Base-by-base conservation (phyloP, 495 filamentous ascomycete genomes). In the Penicillium alfredii region DNA sequence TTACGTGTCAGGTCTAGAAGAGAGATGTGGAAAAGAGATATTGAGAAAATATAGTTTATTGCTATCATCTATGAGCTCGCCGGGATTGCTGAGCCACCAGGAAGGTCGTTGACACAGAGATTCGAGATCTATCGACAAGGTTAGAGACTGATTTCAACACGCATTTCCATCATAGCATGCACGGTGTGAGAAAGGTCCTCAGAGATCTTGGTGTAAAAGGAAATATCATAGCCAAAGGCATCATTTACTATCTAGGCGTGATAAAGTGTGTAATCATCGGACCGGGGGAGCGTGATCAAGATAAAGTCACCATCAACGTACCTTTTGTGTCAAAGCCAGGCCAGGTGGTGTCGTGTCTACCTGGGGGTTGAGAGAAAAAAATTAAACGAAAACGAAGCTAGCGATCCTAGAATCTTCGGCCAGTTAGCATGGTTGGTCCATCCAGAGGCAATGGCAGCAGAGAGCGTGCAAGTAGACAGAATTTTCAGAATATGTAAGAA, bases 401-500 rank as follows among this genome's bases (percentile, higher is more conserved):
- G 24, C 15, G n/a, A 40, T 20, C 30, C 40, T 24, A 21, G 25
- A 44, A 33, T 58, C 54, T 57, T 56, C 6, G 16, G 42, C 40
- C 49, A 45, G 50, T 68, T 29, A 63, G 61, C 56, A 35, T 30
- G 15, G 12, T 33, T 44, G n/a, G 38, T 35, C 19, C 22, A 39
- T 35, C 13, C 47, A 35, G 21, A 30, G 19, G 37, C 17, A 44
- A 49, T 42, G 26, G 51, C 17, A 38, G 32, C 37, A 57, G 34
- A 5, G 37, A 30, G 6, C 29, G 18, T 11, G 14, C 11, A 12
- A 51, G 19, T 26, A 38, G 27, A 35, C 41, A 49, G 44, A 18
- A 40, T 32, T 46, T 55, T 94, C 87, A 94, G 87, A 83, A 92
- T 90, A 90, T 92, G 86, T 93, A 92, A 94, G 86, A 88, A 87